A percentile compares a stretch with the other conserved stretches of the same genome.
Conservation (phyloP, 768 basidiomycete species). For the Tremella yokohamensis region DNA sequence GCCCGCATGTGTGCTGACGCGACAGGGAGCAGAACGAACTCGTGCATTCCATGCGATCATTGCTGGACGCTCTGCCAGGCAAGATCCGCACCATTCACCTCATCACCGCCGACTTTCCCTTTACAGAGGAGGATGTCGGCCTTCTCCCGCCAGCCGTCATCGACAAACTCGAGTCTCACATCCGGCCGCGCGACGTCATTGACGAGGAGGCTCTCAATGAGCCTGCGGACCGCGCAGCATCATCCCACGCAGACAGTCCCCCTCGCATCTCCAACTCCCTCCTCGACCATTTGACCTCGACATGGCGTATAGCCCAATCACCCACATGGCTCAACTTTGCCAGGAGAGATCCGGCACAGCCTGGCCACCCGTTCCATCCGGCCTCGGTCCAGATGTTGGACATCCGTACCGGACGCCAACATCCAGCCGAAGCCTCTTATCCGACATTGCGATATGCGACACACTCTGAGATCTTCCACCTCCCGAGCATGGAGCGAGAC, state of each 20-base stretch:
- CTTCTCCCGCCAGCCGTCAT: conserved; percentile 27
- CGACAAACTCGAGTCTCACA: conserved; percentile 20
- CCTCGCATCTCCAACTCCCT: conserved; percentile 20
- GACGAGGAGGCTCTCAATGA: not conserved
- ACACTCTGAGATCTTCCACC: conserved; percentile 46
- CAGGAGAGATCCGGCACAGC: conserved; percentile 31
- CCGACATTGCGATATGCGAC: conserved; percentile 39
- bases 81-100: conserved; percentile 38
- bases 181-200: conserved; percentile 3
- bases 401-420: conserved; percentile 2
- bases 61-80: conserved; percentile 41
- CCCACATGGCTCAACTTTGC: conserved; percentile 45
- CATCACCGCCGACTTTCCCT: conserved; percentile 38
- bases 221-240: not conserved
- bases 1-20: conserved; percentile 4
- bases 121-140: conserved; percentile 22
- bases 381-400: conserved; percentile 12
- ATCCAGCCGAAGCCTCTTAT: conserved; percentile 20
- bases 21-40: conserved; percentile 45
- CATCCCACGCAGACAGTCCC: not conserved
- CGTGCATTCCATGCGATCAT: conserved; percentile 45
- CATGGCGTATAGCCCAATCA: conserved; percentile 42
- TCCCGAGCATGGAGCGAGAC: conserved; percentile 34
- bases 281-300: conserved; percentile 19
- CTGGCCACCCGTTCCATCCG: conserved; percentile 39